Base-by-base conservation (phyloP, 148 eudicot genomes). In the Gaultheria prostrata region DNA sequence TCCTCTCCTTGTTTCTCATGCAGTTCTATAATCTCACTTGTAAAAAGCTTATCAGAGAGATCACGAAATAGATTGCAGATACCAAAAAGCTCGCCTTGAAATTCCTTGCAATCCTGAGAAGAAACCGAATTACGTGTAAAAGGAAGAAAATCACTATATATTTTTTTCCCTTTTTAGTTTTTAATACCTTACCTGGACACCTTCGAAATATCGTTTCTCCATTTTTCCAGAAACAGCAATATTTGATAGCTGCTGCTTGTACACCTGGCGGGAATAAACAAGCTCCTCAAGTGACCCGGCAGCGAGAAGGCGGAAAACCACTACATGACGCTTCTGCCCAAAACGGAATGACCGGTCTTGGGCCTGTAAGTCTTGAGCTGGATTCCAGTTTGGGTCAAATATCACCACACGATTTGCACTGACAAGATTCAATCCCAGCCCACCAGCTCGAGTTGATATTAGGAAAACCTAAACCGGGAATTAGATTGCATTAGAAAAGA, bases 251-350 rank as follows among this genome's bases (percentile, higher is more conserved):
- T 96, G 99, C 57, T 96, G 99, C 87, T 96, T 96, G 86, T 96
- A 96, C 46, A 96, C 95, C 87, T 96, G 99, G 53, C 99, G 93
- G 39, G 93, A 82, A 81, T 96, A 96, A 59, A 96, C 93, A 75
- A 96, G 97, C 85, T 96, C 99, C 92, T 94, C 99, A 61, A 96
- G 95, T 65, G 99, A 94, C 63, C 99, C 98, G 61, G 99, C 99
- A 46, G 97, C 94, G 79, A 96, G 93, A 75, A 96, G 93, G 75
- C 99, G 99, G 85, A 96, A 96, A 82, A 94, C 98, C 80, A 92
- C 87, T 50, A 96, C 99, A 77, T 94, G 99, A 87, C 98, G 90
- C 85, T 92, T 94, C 89, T 96, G 99, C 50, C 99, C 99, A 91
- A 90, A 94, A 67, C 99, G 95, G 78, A 96, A 96, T 28, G 99